Evolutionary conservation across 2,329 filamentous ascomycete genomes (phyloP).

Genomic region (Phaeomoniella chlamydospora): DNA sequence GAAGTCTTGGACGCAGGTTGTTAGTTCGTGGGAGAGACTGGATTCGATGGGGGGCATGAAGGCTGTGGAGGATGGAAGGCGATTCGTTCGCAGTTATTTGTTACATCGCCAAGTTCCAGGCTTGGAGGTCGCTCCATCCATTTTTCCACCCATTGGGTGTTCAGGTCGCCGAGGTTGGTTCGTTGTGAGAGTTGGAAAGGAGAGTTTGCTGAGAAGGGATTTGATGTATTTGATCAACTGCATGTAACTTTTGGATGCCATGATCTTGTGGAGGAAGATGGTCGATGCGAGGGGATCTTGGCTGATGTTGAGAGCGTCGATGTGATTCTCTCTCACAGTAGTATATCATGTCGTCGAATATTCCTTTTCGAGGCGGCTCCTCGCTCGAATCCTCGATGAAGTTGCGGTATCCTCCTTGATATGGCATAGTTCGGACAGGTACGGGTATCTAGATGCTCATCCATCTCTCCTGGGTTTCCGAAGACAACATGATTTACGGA

Average conservation of each 20-base stretch:
- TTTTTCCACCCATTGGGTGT: slow-evolving; percentile 3
- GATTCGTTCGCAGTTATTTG: slow-evolving; percentile 1
- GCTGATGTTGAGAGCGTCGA: neutral
- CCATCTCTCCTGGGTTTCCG: neutral
- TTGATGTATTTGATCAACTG: slow-evolving; percentile 1
- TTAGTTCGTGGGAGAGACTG: neutral
- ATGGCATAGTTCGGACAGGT: slow-evolving; percentile 1
- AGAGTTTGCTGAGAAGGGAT: neutral
- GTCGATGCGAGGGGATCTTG: neutral
- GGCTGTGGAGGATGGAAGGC: neutral
- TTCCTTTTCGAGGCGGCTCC: slow-evolving; percentile 2
- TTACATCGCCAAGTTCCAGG: slow-evolving; percentile 2
- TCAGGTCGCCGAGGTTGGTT: neutral
- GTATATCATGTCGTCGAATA: slow-evolving; percentile 3
- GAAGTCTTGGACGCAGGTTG: neutral
- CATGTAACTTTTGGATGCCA: slow-evolving; percentile 1
- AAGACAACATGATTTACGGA: neutral
- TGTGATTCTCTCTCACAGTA: slow-evolving; percentile 2
- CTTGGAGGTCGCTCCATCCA: slow-evolving; percentile 3
- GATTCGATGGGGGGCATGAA: too few relatives aligned
- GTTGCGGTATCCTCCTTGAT: slow-evolving; percentile 4
- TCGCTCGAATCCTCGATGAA: slow-evolving; percentile 2
- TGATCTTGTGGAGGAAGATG: neutral
- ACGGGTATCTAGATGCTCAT: too few relatives aligned
- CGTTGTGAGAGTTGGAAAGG: neutral